Conservation (phyloP, 2,329 filamentous ascomycete genomes). For the Grosmannia clavigera region DNA sequence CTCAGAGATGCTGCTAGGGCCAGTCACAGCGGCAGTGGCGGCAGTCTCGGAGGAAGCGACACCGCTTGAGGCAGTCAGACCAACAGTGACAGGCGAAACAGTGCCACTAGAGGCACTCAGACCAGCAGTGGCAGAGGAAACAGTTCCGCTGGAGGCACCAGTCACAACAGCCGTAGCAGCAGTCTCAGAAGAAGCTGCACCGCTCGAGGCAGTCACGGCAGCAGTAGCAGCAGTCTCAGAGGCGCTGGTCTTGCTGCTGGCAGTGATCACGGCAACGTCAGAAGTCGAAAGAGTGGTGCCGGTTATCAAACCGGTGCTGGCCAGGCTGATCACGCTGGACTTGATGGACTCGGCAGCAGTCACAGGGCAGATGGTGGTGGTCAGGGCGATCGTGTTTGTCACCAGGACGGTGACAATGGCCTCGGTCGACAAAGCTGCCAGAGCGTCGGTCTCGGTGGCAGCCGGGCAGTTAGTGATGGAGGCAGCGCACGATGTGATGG, state of each 20-base stretch:
- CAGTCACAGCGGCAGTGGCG: background rate
- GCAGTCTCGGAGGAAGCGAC: background rate
- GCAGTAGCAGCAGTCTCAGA: background rate
- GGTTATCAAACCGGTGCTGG: constrained; percentile 20
- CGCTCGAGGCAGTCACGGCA: background rate
- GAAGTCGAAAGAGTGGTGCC: constrained; percentile 25
- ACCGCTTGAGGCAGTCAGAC: background rate
- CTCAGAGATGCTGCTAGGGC: background rate
- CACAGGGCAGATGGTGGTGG: constrained; percentile 29
- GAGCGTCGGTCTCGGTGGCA: constrained; percentile 22
- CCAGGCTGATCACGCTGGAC: constrained; percentile 21
- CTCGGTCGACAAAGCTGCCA: constrained; percentile 13
- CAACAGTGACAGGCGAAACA: background rate
- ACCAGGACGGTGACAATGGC: constrained; percentile 22
- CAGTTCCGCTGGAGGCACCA: too few relatives aligned
- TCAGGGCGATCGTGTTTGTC: constrained; percentile 26
- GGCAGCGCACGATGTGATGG: constrained; percentile 15
- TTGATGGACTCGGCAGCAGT: constrained; percentile 25
- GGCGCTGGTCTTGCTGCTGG: background rate
- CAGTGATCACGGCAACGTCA: constrained; percentile 7
- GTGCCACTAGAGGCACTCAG: background rate
- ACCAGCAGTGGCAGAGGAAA: too few relatives aligned
- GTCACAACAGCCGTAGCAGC: background rate
- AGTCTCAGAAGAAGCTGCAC: background rate
- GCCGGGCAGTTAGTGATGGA: constrained; percentile 16